Percentiles rank a stretch among this genome's conserved stretches.
These are phyloP conservation scores for Epichloe coenophiala DNA, from an alignment of 2,329 filamentous ascomycete species.

Conservation along the genomic window DNA sequence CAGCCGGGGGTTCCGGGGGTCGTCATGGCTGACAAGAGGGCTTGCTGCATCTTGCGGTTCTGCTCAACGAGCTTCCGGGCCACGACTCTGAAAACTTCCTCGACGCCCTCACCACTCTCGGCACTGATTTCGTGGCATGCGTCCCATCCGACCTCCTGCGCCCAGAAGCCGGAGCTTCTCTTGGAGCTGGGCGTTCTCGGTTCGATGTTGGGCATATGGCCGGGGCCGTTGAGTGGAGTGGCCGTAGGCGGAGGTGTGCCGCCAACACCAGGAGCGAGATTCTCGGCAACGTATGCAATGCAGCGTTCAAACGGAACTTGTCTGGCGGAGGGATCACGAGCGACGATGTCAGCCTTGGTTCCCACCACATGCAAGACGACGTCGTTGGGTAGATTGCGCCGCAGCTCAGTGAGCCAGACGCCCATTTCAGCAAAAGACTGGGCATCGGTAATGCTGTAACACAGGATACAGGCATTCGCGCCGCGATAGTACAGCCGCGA, in stretches of 20 bases:
- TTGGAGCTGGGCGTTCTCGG: conserved; percentile 49
- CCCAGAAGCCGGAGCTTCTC: conserved; percentile 70
- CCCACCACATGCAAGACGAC: conserved; percentile 90
- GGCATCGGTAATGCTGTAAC: conserved; percentile 85
- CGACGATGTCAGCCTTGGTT: conserved; percentile 84
- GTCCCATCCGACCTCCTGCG: conserved; percentile 87
- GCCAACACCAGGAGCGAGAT: conserved; percentile 59
- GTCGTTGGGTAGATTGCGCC: conserved; percentile 61
- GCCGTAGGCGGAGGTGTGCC: conserved; percentile 56
- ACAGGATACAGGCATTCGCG: conserved; percentile 84
- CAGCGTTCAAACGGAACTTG: conserved; percentile 90
- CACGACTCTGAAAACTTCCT: conserved; percentile 78
- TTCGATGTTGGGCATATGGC: conserved; percentile 23
- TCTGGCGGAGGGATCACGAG: conserved; percentile 62
- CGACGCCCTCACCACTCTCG: conserved; percentile 87
- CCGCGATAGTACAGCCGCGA: conserved; percentile 93
- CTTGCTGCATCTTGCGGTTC: conserved; percentile 49
- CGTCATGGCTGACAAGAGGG: conserved; percentile 40
- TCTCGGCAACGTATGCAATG: conserved; percentile 89
- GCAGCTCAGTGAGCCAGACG: conserved; percentile 75
- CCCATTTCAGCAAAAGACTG: conserved; percentile 85
- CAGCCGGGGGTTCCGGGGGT: conserved; percentile 38
- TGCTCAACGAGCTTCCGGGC: conserved; percentile 50
- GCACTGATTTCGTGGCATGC: conserved; percentile 95
- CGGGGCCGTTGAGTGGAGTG: conserved; percentile 20